Evolutionary conservation across 31 red algal genomes (phyloP).

Genomic region (Endocladia muricata): DNA sequence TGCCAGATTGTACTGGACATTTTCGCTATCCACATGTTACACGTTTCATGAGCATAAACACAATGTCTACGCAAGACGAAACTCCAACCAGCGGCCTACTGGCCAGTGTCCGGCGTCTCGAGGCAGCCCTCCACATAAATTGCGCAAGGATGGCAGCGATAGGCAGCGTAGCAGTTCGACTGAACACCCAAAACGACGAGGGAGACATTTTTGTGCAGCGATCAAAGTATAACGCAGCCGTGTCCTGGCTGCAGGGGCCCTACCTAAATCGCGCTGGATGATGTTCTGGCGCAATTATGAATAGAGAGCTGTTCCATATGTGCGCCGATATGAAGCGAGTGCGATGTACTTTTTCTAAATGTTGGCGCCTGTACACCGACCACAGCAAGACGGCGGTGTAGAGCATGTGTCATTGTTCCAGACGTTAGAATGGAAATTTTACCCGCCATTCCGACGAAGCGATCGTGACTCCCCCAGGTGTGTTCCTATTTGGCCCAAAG

Average conservation of each 20-base stretch:
- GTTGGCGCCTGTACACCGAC: background rate
- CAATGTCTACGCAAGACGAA: background rate
- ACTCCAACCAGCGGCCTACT: background rate
- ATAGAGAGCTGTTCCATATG: background rate
- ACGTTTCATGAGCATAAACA: background rate
- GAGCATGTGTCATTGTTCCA: background rate
- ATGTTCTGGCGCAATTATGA: background rate
- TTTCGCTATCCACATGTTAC: background rate
- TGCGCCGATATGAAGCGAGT: constrained; percentile 17
- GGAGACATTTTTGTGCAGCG: background rate
- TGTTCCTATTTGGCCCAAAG: constrained; percentile 13
- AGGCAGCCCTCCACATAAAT: too few species aligned
- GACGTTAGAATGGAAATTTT: background rate
- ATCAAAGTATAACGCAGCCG: background rate
- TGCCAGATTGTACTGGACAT: background rate
- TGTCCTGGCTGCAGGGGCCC: background rate
- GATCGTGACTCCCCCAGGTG: constrained; percentile 1
- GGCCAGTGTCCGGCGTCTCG: background rate
- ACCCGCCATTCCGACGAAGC: constrained; percentile 21
- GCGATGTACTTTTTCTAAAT: background rate
- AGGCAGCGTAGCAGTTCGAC: background rate
- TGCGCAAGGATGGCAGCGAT: background rate
- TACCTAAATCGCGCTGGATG: constrained; percentile 1
- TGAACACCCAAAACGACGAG: background rate
- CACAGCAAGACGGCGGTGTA: background rate